Evolutionary conservation across 768 basidiomycete species (phyloP).

Genomic region (Pleurotus eryngii): DNA sequence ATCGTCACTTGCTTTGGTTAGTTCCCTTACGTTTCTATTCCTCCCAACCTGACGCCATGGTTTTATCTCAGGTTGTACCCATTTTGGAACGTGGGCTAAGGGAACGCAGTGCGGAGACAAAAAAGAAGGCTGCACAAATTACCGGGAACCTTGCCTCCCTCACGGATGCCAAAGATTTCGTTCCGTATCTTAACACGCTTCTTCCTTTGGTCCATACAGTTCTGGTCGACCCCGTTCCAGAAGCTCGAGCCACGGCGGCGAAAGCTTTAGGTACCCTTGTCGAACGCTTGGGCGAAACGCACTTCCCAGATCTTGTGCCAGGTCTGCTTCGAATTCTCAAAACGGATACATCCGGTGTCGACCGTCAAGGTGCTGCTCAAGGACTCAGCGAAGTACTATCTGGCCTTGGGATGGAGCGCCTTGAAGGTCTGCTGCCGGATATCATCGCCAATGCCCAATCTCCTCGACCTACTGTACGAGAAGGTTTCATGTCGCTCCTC

Average conservation of each 20-base stretch:
- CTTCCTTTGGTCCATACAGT: slow-evolving; percentile 90
- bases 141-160: slow-evolving; percentile 95
- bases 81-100: slow-evolving; percentile 91
- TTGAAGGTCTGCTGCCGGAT: slow-evolving; percentile 91
- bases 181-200: slow-evolving; percentile 87
- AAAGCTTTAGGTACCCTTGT: slow-evolving; percentile 97
- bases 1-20: slow-evolving; percentile 87
- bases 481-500: slow-evolving; percentile 97
- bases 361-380: slow-evolving; percentile 97
- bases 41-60: slow-evolving; percentile 1
- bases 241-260: slow-evolving; percentile 95
- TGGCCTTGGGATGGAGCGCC: slow-evolving; percentile 94
- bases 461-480: slow-evolving; percentile 85
- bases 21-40: slow-evolving; percentile 20
- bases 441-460: slow-evolving; percentile 91
- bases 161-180: slow-evolving; percentile 88
- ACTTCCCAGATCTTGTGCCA: slow-evolving; percentile 96
- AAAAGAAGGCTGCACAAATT: slow-evolving; percentile 94
- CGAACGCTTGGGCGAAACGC: slow-evolving; percentile 88
- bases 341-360: slow-evolving; percentile 91
- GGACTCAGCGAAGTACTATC: slow-evolving; percentile 94
- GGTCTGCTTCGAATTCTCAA: slow-evolving; percentile 83
- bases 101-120: slow-evolving; percentile 90
- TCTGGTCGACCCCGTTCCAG: slow-evolving; percentile 95
- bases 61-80: slow-evolving; percentile 69